Base-by-base conservation (phyloP, 2,329 filamentous ascomycete genomes). In the Verticillium nonalfalfae region DNA sequence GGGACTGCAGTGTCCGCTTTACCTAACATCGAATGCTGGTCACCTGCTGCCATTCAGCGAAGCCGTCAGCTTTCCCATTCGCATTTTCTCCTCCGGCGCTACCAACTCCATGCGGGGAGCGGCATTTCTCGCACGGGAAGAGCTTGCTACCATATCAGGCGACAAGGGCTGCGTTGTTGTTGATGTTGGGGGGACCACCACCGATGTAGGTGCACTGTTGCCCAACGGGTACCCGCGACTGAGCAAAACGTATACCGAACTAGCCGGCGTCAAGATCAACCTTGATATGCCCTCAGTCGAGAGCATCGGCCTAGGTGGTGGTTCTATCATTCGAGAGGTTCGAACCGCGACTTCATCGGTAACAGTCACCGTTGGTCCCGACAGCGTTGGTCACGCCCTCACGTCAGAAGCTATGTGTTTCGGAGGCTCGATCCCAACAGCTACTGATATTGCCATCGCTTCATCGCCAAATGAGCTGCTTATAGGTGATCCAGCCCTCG, bases 21-120 rank as follows among this genome's bases (percentile, higher is more conserved):
- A 79, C 64, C 71, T 84, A 11, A 83, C 81, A 0, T 76, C 81
- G 58, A 84, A 83, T 60, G 78, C 82, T 59, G 81, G 81, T 1
- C 65, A 67, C n/a, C 33, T 68, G 31, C 58, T 68, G 6, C 62
- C 64, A 1, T 63, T 61, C 9, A 60, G 61, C 18, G 68, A 68
- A 45, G 67, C 67, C n/a, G 64, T 68, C 63, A 59, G 61, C 18
- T 65, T 65, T 11, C 68, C 68, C 0, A 66, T 69, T 36, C 56
- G 63, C 1, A 62, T 67, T 26, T 68, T 69, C 59, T 68, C 67
- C 1, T 68, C 68, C 10, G 68, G 68, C 1, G 61, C 67, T 4
- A 69, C 68, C 6, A 69, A 69, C 61, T 69, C 68, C 2, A 67
- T 69, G 13, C 62, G 66, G 4, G 68, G 67, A 6, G 68, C 67